Conservation (phyloP, 441 rosid species). For the Pelargonium cotyledonis region DNA sequence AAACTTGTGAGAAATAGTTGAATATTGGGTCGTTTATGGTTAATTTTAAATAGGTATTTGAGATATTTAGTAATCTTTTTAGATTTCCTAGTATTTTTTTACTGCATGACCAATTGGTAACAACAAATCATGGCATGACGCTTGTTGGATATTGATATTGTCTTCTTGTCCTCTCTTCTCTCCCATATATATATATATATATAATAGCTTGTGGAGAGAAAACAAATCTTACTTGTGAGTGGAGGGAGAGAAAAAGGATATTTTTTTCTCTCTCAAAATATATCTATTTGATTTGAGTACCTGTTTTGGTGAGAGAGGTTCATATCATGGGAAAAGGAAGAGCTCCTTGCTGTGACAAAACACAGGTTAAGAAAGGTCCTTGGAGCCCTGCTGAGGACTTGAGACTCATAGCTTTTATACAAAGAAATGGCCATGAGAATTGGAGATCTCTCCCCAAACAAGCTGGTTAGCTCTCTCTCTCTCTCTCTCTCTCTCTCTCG, state of each 20-base stretch:
- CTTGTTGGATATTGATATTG: not conserved
- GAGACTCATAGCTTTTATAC: constrained; percentile 20
- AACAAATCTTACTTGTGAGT: not conserved
- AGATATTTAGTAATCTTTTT: not conserved
- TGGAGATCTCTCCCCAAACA: constrained; percentile 23
- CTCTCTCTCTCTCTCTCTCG: not conserved
- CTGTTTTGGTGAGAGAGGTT: too few species aligned
- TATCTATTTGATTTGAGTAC: too few species aligned
- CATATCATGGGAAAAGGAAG: constrained; percentile 18
- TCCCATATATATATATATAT: not conserved
- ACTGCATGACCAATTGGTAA: not conserved
- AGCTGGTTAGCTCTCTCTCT: constrained; percentile 12
- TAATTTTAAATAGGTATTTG: not conserved
- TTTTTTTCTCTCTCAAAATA: too few species aligned
- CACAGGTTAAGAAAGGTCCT: constrained; percentile 24
- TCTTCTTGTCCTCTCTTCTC: not conserved
- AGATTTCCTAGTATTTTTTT: not conserved
- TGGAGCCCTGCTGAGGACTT: constrained; percentile 26
- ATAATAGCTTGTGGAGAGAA: not conserved
- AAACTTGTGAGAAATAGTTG: not conserved
- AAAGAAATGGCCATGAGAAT: constrained; percentile 6
- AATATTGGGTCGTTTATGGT: not conserved
- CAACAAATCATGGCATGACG: not conserved
- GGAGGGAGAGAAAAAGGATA: not conserved
- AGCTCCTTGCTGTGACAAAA: constrained; percentile 25